Conservation (phyloP, 2,329 filamentous ascomycete species). For the Trichoderma pleuroti region DNA sequence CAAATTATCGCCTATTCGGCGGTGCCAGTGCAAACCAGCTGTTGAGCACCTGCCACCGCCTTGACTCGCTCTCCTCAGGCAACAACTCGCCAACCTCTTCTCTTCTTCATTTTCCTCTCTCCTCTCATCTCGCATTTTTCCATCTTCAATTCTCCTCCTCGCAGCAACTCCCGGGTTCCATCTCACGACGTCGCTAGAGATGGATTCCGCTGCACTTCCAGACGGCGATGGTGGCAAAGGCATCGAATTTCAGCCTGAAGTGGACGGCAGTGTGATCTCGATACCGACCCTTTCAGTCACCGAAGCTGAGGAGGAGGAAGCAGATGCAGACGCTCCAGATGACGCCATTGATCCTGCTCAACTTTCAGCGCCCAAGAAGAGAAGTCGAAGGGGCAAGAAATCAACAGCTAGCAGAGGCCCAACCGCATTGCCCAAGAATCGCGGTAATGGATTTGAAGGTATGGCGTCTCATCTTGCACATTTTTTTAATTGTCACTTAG, state of each 20-base stretch:
- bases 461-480: not conserved
- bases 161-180: fast-evolving
- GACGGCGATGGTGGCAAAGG: not conserved
- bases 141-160: no score
- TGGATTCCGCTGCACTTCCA: not conserved
- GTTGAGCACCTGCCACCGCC: constrained; percentile 3
- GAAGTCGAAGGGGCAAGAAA: constrained; percentile 23
- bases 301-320: not conserved
- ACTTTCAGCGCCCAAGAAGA: constrained; percentile 11
- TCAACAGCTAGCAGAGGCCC: constrained; percentile 33
- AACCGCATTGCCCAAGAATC: constrained; percentile 41
- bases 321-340: not conserved
- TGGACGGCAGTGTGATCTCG: not conserved
- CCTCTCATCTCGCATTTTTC: not conserved
- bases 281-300: not conserved
- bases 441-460: constrained; percentile 69
- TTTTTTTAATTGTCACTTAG: not conserved
- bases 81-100: not conserved
- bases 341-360: not conserved
- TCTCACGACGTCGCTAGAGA: not conserved
- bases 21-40: not conserved
- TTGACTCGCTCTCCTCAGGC: not conserved
- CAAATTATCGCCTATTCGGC: not conserved
- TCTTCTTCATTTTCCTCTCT: not conserved
- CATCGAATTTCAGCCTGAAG: not conserved